Percentiles rank a stretch among this genome's conserved stretches.
Evolutionary conservation across 257 asterid genomes (phyloP).

Genomic region (Solanum medicagineum): DNA sequence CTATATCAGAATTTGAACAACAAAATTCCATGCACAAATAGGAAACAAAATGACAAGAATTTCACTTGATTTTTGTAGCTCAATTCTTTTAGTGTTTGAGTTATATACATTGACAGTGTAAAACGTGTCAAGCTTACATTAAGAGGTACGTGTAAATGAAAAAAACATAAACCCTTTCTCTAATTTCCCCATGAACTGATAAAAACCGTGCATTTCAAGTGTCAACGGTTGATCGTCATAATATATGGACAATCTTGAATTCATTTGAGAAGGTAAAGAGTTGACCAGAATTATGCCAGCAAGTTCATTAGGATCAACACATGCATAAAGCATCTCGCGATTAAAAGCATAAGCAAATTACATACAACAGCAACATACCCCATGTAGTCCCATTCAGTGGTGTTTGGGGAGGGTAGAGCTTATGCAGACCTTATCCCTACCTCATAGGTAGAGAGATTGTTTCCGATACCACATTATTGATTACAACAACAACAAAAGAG

Average conservation of each 20-base stretch:
- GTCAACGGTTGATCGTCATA: neutral
- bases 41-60: neutral
- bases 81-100: neutral
- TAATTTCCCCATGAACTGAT: neutral
- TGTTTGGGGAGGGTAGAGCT: neutral
- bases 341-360: neutral
- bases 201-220: neutral
- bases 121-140: neutral
- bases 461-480: neutral
- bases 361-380: neutral
- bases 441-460: neutral
- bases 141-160: neutral
- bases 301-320: neutral
- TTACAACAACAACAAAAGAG: neutral
- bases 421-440: neutral
- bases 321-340: neutral
- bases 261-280: neutral
- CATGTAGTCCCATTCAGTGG: neutral
- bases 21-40: neutral
- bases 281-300: neutral
- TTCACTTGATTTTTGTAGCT: neutral
- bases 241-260: neutral
- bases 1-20: neutral
- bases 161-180: neutral
- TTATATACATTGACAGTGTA: neutral